Evolutionary conservation across 2,329 filamentous ascomycete genomes (phyloP), one percentile per base, ranked within the genome.

Genomic region (Fusarium musae): DNA sequence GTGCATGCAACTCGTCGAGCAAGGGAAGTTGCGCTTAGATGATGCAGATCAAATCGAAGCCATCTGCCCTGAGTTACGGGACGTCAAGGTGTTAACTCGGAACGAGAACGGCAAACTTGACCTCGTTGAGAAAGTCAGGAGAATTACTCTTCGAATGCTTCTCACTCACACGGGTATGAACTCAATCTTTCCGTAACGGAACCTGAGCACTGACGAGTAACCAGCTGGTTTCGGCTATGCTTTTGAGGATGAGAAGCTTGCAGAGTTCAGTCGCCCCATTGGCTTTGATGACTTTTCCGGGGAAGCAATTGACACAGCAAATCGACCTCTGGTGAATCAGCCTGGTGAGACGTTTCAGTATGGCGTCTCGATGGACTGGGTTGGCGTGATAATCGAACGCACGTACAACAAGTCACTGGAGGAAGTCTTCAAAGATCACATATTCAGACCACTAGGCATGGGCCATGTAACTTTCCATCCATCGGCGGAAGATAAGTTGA

Each of bases 151-250:
- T 34, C 30, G 30, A 0, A 50, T 50, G 47, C 47, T 50, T 50
- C 21, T 50, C 5, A 50, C 30, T 7, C 47, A 34, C 11, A 50
- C 21, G 2, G 47, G 30, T 34, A 50, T 0, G 21, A 0, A 0
- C 2, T 32, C 8, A 1, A 10, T 23, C 0, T 2, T 3, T 11
- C 2, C 0, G 2, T 36, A 2, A 21, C 1, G 6, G 5, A 4
- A 36, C 5, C 4, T 15, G 2, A 15, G n/a, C 2, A 11, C 17
- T 52, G n/a, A 52, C 9, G 12, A 21, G 8, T 21, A 12, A 11
- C n/a, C 3, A 52, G 49, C 49, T 19, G 32, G 49, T 8, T 52
- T 52, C 2, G 49, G 17, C 0, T 52, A 52, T 7, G n/a, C 49
- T 0, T 52, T 52, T 52, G 49, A 52, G 0, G 32, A 52, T 9